These are phyloP conservation scores for Tripidium arundinaceum DNA, from an alignment of 202 grass and related monocot species.

Conservation along the genomic window DNA sequence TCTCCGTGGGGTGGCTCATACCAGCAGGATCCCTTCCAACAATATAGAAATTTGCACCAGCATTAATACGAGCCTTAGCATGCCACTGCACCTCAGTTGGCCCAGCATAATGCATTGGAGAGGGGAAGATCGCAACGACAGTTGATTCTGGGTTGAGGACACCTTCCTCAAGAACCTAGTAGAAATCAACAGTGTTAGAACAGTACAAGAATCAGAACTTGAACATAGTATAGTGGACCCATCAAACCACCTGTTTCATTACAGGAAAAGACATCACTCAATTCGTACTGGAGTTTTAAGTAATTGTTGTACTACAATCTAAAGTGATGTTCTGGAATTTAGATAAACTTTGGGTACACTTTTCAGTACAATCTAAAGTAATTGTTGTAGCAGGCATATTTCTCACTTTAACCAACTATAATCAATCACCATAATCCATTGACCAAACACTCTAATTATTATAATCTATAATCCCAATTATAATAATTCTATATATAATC, in stretches of 20 bases:
- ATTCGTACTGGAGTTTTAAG: not conserved
- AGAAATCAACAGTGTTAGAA: slow-evolving; percentile 25
- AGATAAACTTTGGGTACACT: not conserved
- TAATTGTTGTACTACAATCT: not conserved
- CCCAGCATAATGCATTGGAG: slow-evolving; percentile 97
- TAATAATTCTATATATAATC: not conserved
- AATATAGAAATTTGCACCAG: slow-evolving; percentile 99
- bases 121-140: slow-evolving; percentile 95
- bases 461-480: not conserved
- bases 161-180: slow-evolving; percentile 93
- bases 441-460: not conserved
- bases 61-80: slow-evolving; percentile 94
- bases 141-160: slow-evolving; percentile 96
- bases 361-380: too few relatives aligned
- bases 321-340: too few relatives aligned
- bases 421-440: not conserved
- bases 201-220: not conserved
- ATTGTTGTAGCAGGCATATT: too few relatives aligned
- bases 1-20: slow-evolving; percentile 74
- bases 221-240: not conserved
- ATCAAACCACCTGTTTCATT: not conserved
- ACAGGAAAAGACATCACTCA: not conserved
- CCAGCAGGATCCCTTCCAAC: slow-evolving; percentile 97
- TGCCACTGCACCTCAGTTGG: slow-evolving; percentile 99
- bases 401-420: not conserved